phyloP scores from a whole-genome alignment of 371 early-diverging fungal species.

The Gilbertella persicaria region DNA sequence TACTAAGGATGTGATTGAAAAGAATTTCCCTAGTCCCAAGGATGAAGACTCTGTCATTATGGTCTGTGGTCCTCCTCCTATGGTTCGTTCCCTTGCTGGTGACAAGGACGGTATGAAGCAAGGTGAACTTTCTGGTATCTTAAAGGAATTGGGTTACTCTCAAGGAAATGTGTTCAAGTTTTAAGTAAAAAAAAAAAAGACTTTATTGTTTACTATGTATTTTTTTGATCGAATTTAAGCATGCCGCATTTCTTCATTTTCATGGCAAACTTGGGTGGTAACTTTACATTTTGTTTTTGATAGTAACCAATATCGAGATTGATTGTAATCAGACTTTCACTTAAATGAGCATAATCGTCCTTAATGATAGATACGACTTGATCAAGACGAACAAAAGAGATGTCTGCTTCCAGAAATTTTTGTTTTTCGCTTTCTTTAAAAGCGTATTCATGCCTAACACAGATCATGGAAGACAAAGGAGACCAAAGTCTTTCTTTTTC shows the following conservation, averaged over 20 bases:
- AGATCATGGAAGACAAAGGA: conserved; percentile 67
- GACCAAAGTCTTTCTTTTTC: conserved; percentile 77
- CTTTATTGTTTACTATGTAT: background rate
- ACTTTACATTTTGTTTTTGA: conserved; percentile 29
- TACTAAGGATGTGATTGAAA: conserved; percentile 64
- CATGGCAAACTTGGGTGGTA: conserved; percentile 59
- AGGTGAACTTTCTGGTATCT: conserved; percentile 79
- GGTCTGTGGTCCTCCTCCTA: conserved; percentile 89
- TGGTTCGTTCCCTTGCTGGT: conserved; percentile 85
- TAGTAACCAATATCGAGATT: conserved; percentile 66
- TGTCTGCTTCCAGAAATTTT: conserved; percentile 54
- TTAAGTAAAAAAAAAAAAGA: conserved; percentile 36
- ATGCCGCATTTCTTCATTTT: conserved; percentile 43
- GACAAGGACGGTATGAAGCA: conserved; percentile 82
- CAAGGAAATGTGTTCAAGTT: conserved; percentile 88
- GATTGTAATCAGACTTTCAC: conserved; percentile 68
- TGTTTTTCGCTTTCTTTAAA: conserved; percentile 54
- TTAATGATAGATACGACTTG: conserved; percentile 64
- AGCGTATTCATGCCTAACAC: conserved; percentile 32
- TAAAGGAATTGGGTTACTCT: conserved; percentile 84
- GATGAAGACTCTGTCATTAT: conserved; percentile 66
- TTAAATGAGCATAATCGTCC: conserved; percentile 62
- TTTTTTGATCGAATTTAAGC: conserved; percentile 12
- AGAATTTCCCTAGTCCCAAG: conserved; percentile 64
- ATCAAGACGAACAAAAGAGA: conserved; percentile 69